Evolutionary conservation across 805 yeast species (phyloP).

Genomic region (Lachancea sp.): DNA sequence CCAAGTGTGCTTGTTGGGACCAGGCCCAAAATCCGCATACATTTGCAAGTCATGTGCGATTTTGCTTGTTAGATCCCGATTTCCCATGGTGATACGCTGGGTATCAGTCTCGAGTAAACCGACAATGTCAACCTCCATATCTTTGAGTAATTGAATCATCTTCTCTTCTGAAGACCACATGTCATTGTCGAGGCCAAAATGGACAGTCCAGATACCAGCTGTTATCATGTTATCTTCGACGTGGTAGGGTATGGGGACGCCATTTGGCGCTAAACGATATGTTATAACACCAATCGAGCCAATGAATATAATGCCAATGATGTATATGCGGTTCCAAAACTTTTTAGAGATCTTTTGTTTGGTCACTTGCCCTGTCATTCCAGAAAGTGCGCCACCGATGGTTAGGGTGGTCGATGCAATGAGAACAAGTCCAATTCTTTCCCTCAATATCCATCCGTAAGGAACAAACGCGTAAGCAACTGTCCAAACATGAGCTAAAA

Average conservation of each 20-base stretch:
- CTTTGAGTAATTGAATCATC: conserved; percentile 76
- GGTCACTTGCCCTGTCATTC: background rate
- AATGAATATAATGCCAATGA: conserved; percentile 15
- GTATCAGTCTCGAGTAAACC: conserved; percentile 92
- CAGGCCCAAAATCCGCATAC: conserved; percentile 97
- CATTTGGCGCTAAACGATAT: conserved; percentile 25
- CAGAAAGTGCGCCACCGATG: conserved; percentile 41
- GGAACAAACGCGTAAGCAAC: conserved; percentile 99
- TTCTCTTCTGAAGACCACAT: conserved; percentile 96
- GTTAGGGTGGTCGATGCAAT: conserved; percentile 48
- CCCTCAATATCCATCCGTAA: conserved; percentile 81
- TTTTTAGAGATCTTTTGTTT: conserved; percentile 8
- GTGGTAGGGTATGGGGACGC: conserved; percentile 60
- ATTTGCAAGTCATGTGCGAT: conserved; percentile 88
- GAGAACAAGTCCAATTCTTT: conserved; percentile 74
- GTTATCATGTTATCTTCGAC: conserved; percentile 68
- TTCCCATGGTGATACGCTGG: conserved; percentile 89
- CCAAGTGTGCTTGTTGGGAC: conserved; percentile 98
- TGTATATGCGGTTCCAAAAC: conserved; percentile 16
- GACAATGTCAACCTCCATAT: conserved; percentile 83
- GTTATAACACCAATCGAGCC: conserved; percentile 21
- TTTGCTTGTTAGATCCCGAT: conserved; percentile 86
- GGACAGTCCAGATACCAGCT: conserved; percentile 98
- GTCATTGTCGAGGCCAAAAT: conserved; percentile 93
- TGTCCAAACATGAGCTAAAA: conserved; percentile 88